Evolutionary conservation across 2,329 filamentous ascomycete species (phyloP).

Genomic region (Ophiostoma sp.): DNA sequence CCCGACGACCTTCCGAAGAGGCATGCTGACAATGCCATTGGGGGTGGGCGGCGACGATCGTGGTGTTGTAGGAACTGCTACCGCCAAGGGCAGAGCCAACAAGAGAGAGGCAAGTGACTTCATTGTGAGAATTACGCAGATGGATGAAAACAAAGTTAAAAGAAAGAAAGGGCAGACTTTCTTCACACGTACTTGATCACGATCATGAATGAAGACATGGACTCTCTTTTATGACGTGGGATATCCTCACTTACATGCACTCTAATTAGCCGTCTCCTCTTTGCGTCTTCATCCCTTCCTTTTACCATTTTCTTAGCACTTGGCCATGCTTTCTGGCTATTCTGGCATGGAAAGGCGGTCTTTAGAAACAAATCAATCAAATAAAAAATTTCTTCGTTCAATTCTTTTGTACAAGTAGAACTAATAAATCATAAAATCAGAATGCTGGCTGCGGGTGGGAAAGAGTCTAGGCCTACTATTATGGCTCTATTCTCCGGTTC

Average conservation of each 20-base stretch:
- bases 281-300: background rate
- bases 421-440: background rate
- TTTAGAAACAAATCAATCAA: background rate
- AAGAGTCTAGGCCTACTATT: constrained; percentile 7
- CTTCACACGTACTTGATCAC: background rate
- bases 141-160: too few species aligned
- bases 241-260: background rate
- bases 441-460: background rate
- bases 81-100: constrained; percentile 1
- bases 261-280: constrained; percentile 18
- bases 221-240: too few species aligned
- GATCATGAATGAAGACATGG: background rate
- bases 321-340: constrained; percentile 7
- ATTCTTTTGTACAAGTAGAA: constrained; percentile 10
- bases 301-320: background rate
- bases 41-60: constrained; percentile 31
- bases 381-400: background rate
- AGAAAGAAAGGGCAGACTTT: background rate
- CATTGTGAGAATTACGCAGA: background rate
- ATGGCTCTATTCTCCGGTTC: background rate
- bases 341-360: background rate
- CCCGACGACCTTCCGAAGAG: background rate
- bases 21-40: constrained; percentile 38
- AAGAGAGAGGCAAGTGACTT: background rate
- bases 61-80: background rate